phyloP scores from a whole-genome alignment of 306 rosid species.

The Citrullus amarus region DNA sequence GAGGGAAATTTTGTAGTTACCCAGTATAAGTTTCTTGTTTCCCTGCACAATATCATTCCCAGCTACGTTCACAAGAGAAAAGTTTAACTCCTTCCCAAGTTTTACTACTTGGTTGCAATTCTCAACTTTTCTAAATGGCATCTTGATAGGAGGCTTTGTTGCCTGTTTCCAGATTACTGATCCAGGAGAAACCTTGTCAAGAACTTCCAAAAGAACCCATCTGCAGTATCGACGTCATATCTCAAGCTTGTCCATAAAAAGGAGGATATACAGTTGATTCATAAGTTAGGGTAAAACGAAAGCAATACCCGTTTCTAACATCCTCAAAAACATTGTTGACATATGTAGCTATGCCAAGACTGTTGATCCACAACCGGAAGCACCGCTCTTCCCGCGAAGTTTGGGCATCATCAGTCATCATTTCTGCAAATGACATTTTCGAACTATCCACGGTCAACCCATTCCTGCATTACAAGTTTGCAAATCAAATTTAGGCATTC shows the following conservation, averaged over 20 bases:
- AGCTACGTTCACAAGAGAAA: slow-evolving; percentile 92
- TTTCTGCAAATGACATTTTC: slow-evolving; percentile 82
- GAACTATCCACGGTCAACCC: slow-evolving; percentile 66
- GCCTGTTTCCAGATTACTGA: slow-evolving; percentile 96
- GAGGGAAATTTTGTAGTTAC: slow-evolving; percentile 27
- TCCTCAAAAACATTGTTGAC: slow-evolving; percentile 95
- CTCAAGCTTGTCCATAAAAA: slow-evolving; percentile 13
- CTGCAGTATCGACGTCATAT: slow-evolving; percentile 31
- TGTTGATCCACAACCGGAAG: slow-evolving; percentile 94
- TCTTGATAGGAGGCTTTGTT: slow-evolving; percentile 93
- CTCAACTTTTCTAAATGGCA: slow-evolving; percentile 99
- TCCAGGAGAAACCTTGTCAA: slow-evolving; percentile 78
- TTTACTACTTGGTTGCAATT: slow-evolving; percentile 89
- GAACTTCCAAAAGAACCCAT: slow-evolving; percentile 97
- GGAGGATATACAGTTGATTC: neutral
- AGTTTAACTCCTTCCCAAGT: slow-evolving; percentile 73
- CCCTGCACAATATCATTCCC: slow-evolving; percentile 98
- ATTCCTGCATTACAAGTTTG: slow-evolving; percentile 45
- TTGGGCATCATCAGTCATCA: slow-evolving; percentile 95
- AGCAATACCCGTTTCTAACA: slow-evolving; percentile 78
- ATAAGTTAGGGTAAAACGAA: neutral
- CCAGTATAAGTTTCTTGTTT: slow-evolving; percentile 90
- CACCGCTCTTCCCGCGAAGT: slow-evolving; percentile 98
- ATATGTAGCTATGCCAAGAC: slow-evolving; percentile 77
- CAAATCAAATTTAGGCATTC: neutral